A percentile compares a stretch with the other conserved stretches of the same genome.
phyloP scores from a whole-genome alignment of 2,329 filamentous ascomycete species.

The Alternaria brassicicola region DNA sequence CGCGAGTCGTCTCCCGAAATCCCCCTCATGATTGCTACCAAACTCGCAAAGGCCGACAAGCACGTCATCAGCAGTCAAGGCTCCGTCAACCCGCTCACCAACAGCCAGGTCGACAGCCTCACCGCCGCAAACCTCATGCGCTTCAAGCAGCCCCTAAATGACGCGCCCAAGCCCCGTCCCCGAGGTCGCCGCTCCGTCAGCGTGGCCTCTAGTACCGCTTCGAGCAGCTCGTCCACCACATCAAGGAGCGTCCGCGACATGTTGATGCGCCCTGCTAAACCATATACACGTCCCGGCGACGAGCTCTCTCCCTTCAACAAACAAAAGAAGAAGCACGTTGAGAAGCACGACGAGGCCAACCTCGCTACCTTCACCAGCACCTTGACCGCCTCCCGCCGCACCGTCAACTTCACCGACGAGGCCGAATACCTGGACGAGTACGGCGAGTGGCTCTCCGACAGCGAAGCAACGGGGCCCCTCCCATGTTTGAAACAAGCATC shows the following conservation, averaged over 20 bases:
- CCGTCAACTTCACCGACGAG: slow-evolving; percentile 41
- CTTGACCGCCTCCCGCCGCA: slow-evolving; percentile 18
- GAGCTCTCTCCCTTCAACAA: slow-evolving; percentile 20
- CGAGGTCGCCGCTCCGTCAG: slow-evolving; percentile 10
- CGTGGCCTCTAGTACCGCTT: slow-evolving; percentile 12
- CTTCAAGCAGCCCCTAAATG: slow-evolving; percentile 24
- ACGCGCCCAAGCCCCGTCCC: slow-evolving; percentile 21
- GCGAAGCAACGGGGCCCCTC: slow-evolving; percentile 10
- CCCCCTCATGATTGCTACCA: background rate
- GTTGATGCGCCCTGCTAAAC: slow-evolving; percentile 29
- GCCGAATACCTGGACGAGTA: slow-evolving; percentile 21
- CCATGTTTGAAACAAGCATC: slow-evolving; percentile 37
- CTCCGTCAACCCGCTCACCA: slow-evolving; percentile 3
- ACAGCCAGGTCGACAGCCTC: slow-evolving; percentile 10
- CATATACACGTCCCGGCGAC: slow-evolving; percentile 23
- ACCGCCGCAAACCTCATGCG: slow-evolving; percentile 23
- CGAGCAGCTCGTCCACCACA: slow-evolving; percentile 22
- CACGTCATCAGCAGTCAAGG: slow-evolving; percentile 1
- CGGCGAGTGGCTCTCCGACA: slow-evolving; percentile 13
- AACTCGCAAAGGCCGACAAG: background rate
- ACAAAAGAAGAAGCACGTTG: slow-evolving; percentile 16
- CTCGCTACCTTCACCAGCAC: slow-evolving; percentile 21
- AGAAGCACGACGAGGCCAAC: slow-evolving; percentile 27
- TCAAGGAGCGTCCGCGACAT: slow-evolving; percentile 30
- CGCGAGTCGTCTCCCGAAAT: slow-evolving; percentile 3